Evolutionary conservation across 2,329 filamentous ascomycete genomes (phyloP).

Genomic region (Clonostachys byssicola): DNA sequence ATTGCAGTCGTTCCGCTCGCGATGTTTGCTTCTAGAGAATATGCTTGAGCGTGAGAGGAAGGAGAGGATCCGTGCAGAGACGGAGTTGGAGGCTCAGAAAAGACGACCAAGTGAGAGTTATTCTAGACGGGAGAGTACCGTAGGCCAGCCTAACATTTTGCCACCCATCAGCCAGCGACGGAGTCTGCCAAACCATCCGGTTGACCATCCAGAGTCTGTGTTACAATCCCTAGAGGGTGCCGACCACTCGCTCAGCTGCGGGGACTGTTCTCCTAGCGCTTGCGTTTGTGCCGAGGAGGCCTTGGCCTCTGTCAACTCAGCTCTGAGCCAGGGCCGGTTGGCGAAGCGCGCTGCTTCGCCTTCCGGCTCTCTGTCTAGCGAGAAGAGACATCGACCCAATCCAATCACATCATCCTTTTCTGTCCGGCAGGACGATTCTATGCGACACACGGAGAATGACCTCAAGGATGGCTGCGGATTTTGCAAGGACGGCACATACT

Average conservation of each 20-base stretch:
- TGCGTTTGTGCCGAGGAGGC: conserved; percentile 59
- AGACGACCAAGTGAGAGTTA: conserved; percentile 19
- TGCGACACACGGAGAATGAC: not conserved
- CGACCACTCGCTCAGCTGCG: conserved; percentile 39
- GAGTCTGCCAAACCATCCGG: conserved; percentile 23
- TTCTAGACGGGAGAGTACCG: conserved; percentile 9
- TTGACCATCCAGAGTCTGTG: conserved; percentile 19
- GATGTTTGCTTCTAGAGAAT: conserved; percentile 59
- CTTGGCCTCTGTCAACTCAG: conserved; percentile 31
- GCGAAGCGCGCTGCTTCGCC: conserved; percentile 48
- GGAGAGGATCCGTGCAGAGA: conserved; percentile 37
- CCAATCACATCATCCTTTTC: not conserved
- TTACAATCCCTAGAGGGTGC: conserved; percentile 46
- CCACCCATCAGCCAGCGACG: not conserved
- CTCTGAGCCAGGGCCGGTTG: not conserved
- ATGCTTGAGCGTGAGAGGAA: conserved; percentile 56
- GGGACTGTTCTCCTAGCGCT: conserved; percentile 47
- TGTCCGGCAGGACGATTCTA: not conserved
- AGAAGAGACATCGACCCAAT: conserved; percentile 54
- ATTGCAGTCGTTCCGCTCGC: conserved; percentile 59
- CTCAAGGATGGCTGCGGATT: conserved; percentile 71
- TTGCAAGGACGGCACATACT: conserved; percentile 77
- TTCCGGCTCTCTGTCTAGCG: conserved; percentile 31
- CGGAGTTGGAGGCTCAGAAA: conserved; percentile 29
- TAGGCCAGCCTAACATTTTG: not conserved